Base-by-base conservation (phyloP, 2,329 filamentous ascomycete genomes). In the Aspergillus tamarii region DNA sequence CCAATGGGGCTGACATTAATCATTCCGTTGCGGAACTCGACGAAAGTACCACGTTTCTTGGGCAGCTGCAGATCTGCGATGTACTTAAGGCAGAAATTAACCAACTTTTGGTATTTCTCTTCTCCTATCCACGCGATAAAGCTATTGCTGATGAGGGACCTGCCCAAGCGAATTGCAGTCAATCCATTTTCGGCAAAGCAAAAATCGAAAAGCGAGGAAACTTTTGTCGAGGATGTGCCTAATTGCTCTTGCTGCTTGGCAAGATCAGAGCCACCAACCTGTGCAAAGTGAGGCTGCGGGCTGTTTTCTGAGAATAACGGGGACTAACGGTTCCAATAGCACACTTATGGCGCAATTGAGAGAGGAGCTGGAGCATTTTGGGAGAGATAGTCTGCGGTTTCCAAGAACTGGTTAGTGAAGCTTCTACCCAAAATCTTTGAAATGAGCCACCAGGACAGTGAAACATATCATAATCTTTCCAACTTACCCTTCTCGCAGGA, bases 121-220 rank as follows among this genome's bases (percentile, higher is more conserved):
- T 99, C 94, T 68, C 95, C 95, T 67, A 98, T 85, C 89, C 90
- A 96, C 72, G 88, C 80, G 83, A 98, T 97, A 87, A 98, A 99
- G 81, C 88, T 92, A 81, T 90, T 91, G 73, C 88, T 89, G 1
- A 89, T 84, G 63, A 98, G 87, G 61, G 87, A 85, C 77, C 89
- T 81, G 73, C 94, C 95, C 74, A 94, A 82, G 75, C 93, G 93
- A 85, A 87, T 96, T 50, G 94, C 95, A 1, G 91, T 96, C 70
- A 99, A 88, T 12, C 95, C 95, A 82, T 99, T 99, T 84, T 99
- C 95, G 64, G 93, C 85, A 83, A 99, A 99, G 87, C 91, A 95
- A 83, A 92, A 99, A 84, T 99, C 95, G 84, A 99, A 99, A 74
- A 98, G 89, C 66, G 88, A 84, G 59, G 89, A 93, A 66, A 98